Evolutionary conservation across 164 flowering plant genomes (phyloP).

Genomic region (Pachysandra terminalis): DNA sequence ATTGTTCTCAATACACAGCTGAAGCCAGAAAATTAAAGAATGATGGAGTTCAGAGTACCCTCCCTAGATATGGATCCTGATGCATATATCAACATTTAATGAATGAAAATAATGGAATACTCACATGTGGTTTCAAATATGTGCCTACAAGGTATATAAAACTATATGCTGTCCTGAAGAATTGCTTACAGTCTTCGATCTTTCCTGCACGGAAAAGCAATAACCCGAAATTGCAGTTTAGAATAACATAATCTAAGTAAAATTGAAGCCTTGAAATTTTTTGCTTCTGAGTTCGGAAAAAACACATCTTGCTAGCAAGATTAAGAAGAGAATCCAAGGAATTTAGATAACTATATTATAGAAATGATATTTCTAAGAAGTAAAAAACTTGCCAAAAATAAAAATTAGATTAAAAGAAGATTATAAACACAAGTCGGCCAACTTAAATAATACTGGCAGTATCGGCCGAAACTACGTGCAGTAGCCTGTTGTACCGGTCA

Average conservation of each 20-base stretch:
- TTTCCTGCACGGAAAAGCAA: constrained; percentile 41
- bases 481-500: too few relatives aligned
- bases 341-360: too few relatives aligned
- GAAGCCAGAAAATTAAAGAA: too few relatives aligned
- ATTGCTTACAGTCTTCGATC: constrained; percentile 45
- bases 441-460: neutral
- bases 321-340: too few relatives aligned
- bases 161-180: constrained; percentile 39
- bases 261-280: neutral
- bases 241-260: neutral
- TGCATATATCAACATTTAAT: neutral
- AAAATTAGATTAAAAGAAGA: neutral
- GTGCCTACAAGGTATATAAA: constrained; percentile 59
- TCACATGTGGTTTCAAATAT: constrained; percentile 73
- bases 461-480: too few relatives aligned
- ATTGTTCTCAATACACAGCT: too few relatives aligned
- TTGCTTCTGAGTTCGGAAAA: neutral
- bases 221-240: neutral
- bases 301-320: neutral
- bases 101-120: constrained; percentile 18
- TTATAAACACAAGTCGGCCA: neutral
- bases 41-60: neutral
- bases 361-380: neutral
- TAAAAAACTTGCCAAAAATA: neutral
- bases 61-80: neutral